These are phyloP conservation scores for Plasmodium chabaudi DNA, from an alignment of 169 alveolate species.

Conservation along the genomic window DNA sequence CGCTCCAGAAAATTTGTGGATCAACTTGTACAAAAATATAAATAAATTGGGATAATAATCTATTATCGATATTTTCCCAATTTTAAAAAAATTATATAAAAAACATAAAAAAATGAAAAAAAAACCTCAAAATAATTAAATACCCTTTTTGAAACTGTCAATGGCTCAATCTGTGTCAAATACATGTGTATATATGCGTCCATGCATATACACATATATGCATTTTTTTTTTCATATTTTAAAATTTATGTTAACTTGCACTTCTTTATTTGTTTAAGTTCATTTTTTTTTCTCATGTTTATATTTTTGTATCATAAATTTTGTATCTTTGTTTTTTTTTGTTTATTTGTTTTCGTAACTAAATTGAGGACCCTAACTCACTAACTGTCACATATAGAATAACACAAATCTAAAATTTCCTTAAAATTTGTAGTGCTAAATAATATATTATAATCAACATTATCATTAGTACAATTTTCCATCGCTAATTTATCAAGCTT, in stretches of 20 bases:
- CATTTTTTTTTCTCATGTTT: background rate
- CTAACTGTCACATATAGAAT: conserved; percentile 16
- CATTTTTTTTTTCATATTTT: background rate
- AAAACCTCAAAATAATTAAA: too few relatives aligned
- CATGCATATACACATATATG: background rate
- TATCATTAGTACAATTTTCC: conserved; percentile 38
- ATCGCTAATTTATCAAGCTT: conserved; percentile 37
- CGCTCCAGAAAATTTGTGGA: conserved; percentile 66
- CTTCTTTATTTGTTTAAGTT: background rate
- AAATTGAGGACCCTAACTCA: background rate
- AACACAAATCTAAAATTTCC: conserved; percentile 59
- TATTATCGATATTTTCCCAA: background rate
- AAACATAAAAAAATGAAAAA: too few relatives aligned
- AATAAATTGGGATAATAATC: conserved; percentile 7
- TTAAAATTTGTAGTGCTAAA: conserved; percentile 59
- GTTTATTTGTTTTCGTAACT: conserved; percentile 1
- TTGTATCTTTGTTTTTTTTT: background rate
- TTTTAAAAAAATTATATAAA: too few relatives aligned
- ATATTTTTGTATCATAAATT: background rate
- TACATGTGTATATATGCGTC: background rate
- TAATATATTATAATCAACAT: conserved; percentile 62
- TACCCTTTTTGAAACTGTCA: too few relatives aligned
- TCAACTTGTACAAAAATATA: conserved; percentile 27
- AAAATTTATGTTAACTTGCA: too few relatives aligned
- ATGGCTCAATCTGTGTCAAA: background rate